These are phyloP conservation scores for Podila horticola DNA, from an alignment of 192 early-diverging fungal genomes.

Conservation along the genomic window DNA sequence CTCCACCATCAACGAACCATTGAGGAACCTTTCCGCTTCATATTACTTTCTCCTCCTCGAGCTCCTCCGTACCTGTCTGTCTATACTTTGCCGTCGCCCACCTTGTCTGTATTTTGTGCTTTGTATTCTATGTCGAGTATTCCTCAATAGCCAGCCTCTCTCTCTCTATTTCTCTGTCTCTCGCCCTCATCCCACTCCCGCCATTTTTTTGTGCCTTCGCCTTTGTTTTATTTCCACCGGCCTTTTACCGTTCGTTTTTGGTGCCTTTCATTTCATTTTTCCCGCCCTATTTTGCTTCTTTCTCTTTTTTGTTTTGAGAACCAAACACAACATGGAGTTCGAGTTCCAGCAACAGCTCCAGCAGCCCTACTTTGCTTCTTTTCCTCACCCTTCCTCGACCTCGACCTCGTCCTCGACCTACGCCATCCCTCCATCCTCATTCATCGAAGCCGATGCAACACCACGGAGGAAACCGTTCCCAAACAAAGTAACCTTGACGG, in stretches of 20 bases:
- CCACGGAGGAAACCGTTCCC: not conserved
- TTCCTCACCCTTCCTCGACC: not conserved
- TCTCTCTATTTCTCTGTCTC: constrained; percentile 5
- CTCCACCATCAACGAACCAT: no score
- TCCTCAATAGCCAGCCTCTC: not conserved
- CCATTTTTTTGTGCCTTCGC: not conserved
- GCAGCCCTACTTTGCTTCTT: not conserved
- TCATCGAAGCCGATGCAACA: constrained; percentile 1
- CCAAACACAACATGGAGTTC: not conserved
- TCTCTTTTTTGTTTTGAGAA: not conserved
- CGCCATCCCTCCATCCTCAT: not conserved
- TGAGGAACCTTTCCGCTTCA: not conserved
- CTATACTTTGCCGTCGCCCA: no score
- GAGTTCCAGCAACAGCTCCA: constrained; percentile 2
- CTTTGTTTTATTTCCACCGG: not conserved
- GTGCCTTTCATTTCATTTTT: not conserved
- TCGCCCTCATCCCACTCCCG: not conserved
- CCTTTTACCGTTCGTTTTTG: constrained; percentile 1
- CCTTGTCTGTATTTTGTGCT: no score
- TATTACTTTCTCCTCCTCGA: not conserved
- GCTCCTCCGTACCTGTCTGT: not conserved
- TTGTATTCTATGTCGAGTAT: not conserved
- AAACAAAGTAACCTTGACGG: not conserved
- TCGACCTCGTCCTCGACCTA: not conserved
- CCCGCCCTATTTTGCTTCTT: not conserved